phyloP scores from a whole-genome alignment of 331 rosid species.

The Pyracantha coccinea region DNA sequence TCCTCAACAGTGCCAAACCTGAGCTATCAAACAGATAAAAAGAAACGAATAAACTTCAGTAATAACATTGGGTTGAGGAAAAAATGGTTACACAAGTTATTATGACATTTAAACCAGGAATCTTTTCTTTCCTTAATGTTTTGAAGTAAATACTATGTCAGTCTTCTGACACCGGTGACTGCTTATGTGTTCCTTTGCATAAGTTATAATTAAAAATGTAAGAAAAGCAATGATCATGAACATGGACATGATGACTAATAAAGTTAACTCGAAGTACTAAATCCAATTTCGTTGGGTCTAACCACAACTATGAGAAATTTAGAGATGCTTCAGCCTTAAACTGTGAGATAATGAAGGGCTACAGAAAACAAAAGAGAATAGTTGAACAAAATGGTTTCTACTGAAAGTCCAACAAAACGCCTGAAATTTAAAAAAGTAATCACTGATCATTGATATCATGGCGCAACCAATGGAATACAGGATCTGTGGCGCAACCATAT shows the following conservation, averaged over 20 bases:
- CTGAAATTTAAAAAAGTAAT: background rate
- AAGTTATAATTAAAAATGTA: background rate
- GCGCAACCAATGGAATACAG: too few relatives aligned
- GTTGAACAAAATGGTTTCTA: background rate
- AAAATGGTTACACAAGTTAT: conserved; percentile 8
- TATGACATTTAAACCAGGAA: conserved; percentile 4
- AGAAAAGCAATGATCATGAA: background rate
- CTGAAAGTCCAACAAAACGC: background rate
- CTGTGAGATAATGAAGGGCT: background rate
- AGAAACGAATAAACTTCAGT: conserved; percentile 38
- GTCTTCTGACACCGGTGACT: background rate
- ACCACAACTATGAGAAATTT: background rate
- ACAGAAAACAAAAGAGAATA: background rate
- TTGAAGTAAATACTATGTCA: background rate
- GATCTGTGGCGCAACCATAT: background rate
- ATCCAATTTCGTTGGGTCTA: background rate
- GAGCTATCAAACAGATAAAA: conserved; percentile 81
- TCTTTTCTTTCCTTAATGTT: background rate
- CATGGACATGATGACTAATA: background rate
- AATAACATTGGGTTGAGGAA: conserved; percentile 18
- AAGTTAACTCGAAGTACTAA: background rate
- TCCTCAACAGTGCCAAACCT: conserved; percentile 95
- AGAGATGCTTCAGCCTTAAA: background rate
- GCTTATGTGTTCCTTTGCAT: background rate
- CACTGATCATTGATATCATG: background rate